These are phyloP conservation scores for Saprolegnia parasitica DNA, from an alignment of 352 stramenopile genomes.

Conservation along the genomic window DNA sequence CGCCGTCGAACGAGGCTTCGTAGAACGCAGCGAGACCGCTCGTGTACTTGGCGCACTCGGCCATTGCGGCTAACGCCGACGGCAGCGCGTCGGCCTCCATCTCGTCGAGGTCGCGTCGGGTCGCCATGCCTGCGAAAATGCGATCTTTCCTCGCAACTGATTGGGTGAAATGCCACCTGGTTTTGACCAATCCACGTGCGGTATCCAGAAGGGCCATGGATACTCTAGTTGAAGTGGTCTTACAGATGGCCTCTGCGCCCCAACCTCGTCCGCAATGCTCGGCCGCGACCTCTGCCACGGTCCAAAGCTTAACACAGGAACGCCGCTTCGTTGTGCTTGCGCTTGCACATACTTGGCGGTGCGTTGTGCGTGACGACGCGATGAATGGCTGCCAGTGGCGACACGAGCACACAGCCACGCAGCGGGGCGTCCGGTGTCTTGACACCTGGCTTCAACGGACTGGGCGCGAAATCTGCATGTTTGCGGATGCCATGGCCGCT, in stretches of 20 bases:
- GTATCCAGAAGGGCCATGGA: background rate
- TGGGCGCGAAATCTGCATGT: background rate
- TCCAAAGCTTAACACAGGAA: too few species aligned
- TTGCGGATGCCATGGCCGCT: too few species aligned
- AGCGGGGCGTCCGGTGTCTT: too few species aligned
- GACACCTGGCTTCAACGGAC: background rate
- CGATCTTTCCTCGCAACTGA: background rate
- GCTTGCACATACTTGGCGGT: too few species aligned
- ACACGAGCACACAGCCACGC: too few species aligned
- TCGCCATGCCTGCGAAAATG: background rate
- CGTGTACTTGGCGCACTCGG: background rate
- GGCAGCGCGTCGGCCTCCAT: conserved; percentile 2
- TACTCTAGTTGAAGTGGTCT: background rate
- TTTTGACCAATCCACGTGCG: conserved; percentile 11
- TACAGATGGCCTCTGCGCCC: background rate
- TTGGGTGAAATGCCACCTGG: background rate
- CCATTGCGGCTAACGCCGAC: background rate
- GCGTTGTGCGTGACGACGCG: too few species aligned
- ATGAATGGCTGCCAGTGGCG: too few species aligned
- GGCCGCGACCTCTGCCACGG: too few species aligned
- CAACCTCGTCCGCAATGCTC: background rate
- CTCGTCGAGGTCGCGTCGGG: background rate
- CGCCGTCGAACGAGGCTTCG: background rate
- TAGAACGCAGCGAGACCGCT: conserved; percentile 5
- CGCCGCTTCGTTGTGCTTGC: too few species aligned